Conservation (phyloP, 169 alveolate genomes). For the Plasmodium cynomolgi region DNA sequence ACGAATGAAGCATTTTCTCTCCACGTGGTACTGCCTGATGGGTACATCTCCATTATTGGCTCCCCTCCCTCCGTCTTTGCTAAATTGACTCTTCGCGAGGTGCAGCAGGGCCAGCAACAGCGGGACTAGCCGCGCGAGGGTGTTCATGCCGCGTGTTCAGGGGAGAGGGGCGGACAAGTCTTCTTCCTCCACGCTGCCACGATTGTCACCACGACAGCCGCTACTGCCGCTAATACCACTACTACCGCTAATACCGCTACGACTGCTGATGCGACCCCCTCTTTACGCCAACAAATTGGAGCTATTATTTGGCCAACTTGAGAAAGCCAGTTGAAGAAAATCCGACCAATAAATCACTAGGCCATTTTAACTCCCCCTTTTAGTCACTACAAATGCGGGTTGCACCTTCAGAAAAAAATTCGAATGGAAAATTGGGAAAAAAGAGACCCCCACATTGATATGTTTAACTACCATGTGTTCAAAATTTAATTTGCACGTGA, state of each 20-base stretch:
- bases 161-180: not conserved
- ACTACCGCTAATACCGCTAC: not conserved
- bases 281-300: not conserved
- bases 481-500: not conserved
- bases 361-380: not conserved
- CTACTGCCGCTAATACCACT: not conserved
- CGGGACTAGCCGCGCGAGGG: not conserved
- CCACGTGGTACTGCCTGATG: not conserved
- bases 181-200: not conserved
- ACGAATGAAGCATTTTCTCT: slow-evolving; percentile 9
- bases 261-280: not conserved
- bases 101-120: not conserved
- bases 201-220: not conserved
- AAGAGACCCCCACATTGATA: not conserved
- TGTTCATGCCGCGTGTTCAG: not conserved
- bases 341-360: not conserved
- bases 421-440: not conserved
- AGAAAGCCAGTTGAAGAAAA: not conserved
- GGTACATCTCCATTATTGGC: not conserved
- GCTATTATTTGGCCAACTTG: not conserved
- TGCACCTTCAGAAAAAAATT: not conserved
- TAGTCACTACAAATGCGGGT: not conserved
- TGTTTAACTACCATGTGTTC: not conserved
- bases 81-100: not conserved
- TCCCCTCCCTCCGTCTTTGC: not conserved